Conservation (phyloP, 2,329 filamentous ascomycete species). For the Gnomoniopsis smithogilvyi region DNA sequence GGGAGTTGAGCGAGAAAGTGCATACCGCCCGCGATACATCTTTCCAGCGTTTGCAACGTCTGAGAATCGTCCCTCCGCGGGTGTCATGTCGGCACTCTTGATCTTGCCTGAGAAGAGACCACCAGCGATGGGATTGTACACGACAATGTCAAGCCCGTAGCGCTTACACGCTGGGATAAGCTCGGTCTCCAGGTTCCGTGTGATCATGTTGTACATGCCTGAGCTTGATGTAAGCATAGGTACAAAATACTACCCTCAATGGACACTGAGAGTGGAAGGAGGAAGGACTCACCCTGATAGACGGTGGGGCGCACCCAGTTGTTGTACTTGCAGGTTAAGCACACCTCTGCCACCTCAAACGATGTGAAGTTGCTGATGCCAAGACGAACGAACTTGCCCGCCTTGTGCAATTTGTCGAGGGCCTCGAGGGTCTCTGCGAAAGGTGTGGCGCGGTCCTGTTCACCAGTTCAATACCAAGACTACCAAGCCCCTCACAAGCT, state of each 20-base stretch:
- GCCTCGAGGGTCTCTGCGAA: conserved; percentile 79
- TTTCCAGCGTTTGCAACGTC: conserved; percentile 45
- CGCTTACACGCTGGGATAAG: conserved; percentile 70
- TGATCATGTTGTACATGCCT: conserved; percentile 83
- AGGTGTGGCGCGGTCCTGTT: conserved; percentile 57
- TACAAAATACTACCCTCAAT: too few relatives aligned
- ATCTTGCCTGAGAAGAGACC: conserved; percentile 80
- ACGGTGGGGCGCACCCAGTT: conserved; percentile 80
- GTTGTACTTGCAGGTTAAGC: conserved; percentile 73
- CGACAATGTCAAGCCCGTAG: conserved; percentile 74
- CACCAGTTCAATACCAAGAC: conserved; percentile 16
- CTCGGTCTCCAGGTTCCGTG: conserved; percentile 71
- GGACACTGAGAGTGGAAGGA: neutral
- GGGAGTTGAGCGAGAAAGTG: too few relatives aligned
- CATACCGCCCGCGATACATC: conserved; percentile 55
- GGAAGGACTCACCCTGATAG: conserved; percentile 40
- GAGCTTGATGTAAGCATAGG: conserved; percentile 37
- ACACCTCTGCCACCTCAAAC: conserved; percentile 84
- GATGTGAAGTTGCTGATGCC: conserved; percentile 83
- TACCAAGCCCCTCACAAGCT: too few relatives aligned
- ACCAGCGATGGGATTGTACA: conserved; percentile 80
- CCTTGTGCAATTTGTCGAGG: conserved; percentile 77
- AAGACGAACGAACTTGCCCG: conserved; percentile 78
- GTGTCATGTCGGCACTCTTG: conserved; percentile 61
- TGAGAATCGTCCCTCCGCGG: conserved; percentile 68